Evolutionary conservation across 176 grass and related monocot species (phyloP).

Genomic region (Lolium rigidum): DNA sequence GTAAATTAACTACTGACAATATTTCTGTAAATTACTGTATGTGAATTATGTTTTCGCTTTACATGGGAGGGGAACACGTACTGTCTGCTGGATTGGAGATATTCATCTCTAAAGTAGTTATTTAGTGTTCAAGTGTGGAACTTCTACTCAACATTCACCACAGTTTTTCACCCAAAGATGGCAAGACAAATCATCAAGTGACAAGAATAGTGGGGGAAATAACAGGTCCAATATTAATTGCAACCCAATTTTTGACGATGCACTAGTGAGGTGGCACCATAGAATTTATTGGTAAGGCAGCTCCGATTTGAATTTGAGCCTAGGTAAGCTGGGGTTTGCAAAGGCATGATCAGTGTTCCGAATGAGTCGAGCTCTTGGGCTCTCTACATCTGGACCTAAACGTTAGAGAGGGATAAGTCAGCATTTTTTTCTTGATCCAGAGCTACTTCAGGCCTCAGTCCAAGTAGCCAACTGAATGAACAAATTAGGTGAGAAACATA

Average conservation of each 20-base stretch:
- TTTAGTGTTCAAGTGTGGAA: not conserved
- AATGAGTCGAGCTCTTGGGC: not conserved
- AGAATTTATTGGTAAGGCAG: not conserved
- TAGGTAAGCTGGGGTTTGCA: not conserved
- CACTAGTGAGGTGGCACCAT: too few species aligned
- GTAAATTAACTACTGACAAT: too few species aligned
- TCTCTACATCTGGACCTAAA: not conserved
- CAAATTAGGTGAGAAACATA: not conserved
- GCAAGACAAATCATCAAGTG: not conserved
- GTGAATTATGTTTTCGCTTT: not conserved
- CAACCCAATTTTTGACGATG: not conserved
- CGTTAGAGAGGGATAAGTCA: not conserved
- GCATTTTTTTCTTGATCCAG: not conserved
- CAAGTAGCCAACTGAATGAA: not conserved
- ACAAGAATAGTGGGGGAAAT: not conserved
- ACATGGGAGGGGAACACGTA: not conserved
- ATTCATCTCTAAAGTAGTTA: not conserved
- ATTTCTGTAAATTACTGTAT: too few species aligned
- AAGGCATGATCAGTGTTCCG: not conserved
- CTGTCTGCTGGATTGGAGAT: not conserved
- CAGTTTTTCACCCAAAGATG: not conserved
- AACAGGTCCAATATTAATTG: not conserved
- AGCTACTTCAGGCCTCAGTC: slow-evolving; percentile 9
- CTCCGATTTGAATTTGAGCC: not conserved
- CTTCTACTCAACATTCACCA: not conserved